phyloP scores from a whole-genome alignment of 305 asterid genomes.

The Fraxinus platypoda region DNA sequence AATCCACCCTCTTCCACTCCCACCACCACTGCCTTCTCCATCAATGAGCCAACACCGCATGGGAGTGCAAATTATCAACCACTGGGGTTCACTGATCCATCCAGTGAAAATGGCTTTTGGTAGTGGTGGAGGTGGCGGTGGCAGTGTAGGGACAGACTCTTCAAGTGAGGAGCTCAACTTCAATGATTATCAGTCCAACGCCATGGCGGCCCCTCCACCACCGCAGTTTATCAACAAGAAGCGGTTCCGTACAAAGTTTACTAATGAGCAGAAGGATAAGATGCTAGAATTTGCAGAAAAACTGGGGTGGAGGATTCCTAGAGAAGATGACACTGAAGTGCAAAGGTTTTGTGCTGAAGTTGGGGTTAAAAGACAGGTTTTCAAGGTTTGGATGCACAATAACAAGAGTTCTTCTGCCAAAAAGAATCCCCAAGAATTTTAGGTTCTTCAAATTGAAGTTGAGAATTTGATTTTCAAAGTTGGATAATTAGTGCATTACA shows the following conservation, averaged over 20 bases:
- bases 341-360: slow-evolving; percentile 85
- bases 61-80: slow-evolving; percentile 22
- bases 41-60: slow-evolving; percentile 47
- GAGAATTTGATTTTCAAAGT: background rate
- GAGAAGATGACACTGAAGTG: slow-evolving; percentile 76
- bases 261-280: slow-evolving; percentile 81
- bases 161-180: slow-evolving; percentile 88
- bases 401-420: slow-evolving; percentile 61
- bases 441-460: background rate
- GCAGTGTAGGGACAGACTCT: slow-evolving; percentile 50
- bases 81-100: slow-evolving; percentile 61
- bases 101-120: slow-evolving; percentile 63
- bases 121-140: slow-evolving; percentile 48
- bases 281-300: slow-evolving; percentile 91
- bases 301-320: slow-evolving; percentile 92
- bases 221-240: slow-evolving; percentile 61
- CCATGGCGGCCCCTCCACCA: slow-evolving; percentile 48
- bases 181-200: slow-evolving; percentile 42
- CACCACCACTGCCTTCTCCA: slow-evolving; percentile 55
- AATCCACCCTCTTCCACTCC: slow-evolving; percentile 60
- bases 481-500: background rate
- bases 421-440: slow-evolving; percentile 42
- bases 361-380: slow-evolving; percentile 92
- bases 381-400: slow-evolving; percentile 98
- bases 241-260: slow-evolving; percentile 67